phyloP scores from a whole-genome alignment of 768 basidiomycete genomes.

The Coprinopsis marcescibilis region DNA sequence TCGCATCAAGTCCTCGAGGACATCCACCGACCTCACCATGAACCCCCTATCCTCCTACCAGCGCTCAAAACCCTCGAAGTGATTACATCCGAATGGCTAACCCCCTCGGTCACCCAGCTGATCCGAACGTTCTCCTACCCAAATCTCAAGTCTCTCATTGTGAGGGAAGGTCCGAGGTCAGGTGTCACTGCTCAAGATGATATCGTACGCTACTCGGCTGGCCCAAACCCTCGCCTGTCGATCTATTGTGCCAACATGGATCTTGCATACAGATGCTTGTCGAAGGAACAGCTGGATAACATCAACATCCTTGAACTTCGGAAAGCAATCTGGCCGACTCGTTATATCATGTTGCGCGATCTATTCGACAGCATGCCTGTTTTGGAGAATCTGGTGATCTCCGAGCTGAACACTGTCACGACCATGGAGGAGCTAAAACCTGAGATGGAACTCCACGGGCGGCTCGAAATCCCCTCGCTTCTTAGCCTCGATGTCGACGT shows the following conservation, averaged over 20 bases:
- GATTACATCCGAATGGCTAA: constrained; percentile 28
- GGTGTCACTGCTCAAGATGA: constrained; percentile 10
- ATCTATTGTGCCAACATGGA: constrained; percentile 18
- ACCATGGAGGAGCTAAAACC: constrained; percentile 13
- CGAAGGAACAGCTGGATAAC: constrained; percentile 6
- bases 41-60: constrained; percentile 20
- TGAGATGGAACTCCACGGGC: background rate
- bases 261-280: constrained; percentile 17
- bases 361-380: constrained; percentile 17
- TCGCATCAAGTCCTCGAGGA: constrained; percentile 18
- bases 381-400: constrained; percentile 20
- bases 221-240: constrained; percentile 12
- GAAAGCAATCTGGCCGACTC: constrained; percentile 17
- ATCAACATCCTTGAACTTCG: constrained; percentile 23
- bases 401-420: constrained; percentile 16
- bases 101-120: constrained; percentile 18
- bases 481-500: constrained; percentile 20
- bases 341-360: constrained; percentile 15
- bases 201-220: constrained; percentile 19
- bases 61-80: constrained; percentile 19
- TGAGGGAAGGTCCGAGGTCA: constrained; percentile 18
- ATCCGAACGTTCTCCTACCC: constrained; percentile 23
- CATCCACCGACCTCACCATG: constrained; percentile 11
- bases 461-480: constrained; percentile 19
- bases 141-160: constrained; percentile 18